Percentiles rank a stretch among this genome's conserved stretches.
Evolutionary conservation across 78 protist species (phyloP).

Genomic region (Reticulomyxa filosa): DNA sequence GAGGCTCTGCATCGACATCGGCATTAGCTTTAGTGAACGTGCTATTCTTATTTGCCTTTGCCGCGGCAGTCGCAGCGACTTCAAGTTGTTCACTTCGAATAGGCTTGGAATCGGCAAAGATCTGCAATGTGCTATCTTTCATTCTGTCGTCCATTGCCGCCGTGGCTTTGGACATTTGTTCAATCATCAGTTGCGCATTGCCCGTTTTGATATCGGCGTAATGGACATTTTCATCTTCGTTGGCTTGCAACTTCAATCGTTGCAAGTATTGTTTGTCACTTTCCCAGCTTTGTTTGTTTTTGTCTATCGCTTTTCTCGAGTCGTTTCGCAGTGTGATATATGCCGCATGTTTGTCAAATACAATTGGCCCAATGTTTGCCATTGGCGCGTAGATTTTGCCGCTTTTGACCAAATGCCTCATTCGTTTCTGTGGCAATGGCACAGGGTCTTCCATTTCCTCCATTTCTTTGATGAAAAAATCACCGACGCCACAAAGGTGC

Average conservation of each 20-base stretch:
- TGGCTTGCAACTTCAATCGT: neutral
- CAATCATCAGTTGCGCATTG: no score
- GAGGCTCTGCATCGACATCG: neutral
- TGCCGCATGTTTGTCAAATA: conserved; percentile 78
- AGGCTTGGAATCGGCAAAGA: conserved; percentile 3
- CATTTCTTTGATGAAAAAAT: conserved; percentile 39
- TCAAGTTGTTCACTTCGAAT: neutral
- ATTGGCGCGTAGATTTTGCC: conserved; percentile 60
- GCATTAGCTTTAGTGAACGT: neutral
- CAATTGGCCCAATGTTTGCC: conserved; percentile 79
- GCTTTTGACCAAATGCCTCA: neutral
- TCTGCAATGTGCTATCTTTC: conserved; percentile 13
- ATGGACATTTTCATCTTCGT: neutral
- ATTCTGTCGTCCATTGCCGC: conserved; percentile 18
- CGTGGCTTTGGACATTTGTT: no score
- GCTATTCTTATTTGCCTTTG: neutral
- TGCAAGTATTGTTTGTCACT: conserved; percentile 9
- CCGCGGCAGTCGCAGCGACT: neutral
- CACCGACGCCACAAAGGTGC: conserved; percentile 94
- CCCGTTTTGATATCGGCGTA: no score
- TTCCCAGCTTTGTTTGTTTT: neutral
- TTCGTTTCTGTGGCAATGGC: conserved; percentile 45
- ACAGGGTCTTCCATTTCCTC: conserved; percentile 74
- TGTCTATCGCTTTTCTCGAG: neutral
- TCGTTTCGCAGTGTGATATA: neutral